Percentiles rank a stretch among this genome's conserved stretches.
Conservation (phyloP, 805 yeast genomes). For the Ogataea pilisensis region DNA sequence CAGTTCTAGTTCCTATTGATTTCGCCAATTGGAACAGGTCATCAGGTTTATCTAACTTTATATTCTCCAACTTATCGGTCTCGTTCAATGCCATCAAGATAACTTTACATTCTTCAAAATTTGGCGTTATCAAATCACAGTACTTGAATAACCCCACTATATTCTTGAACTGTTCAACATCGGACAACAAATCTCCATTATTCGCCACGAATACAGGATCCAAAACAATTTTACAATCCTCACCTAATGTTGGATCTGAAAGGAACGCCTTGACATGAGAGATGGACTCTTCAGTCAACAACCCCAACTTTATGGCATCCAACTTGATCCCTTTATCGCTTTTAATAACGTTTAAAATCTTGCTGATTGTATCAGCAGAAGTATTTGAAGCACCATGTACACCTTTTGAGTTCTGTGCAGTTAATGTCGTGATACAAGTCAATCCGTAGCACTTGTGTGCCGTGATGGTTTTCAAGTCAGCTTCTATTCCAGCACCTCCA, state of each 20-base stretch:
- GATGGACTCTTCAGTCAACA: slow-evolving; percentile 57
- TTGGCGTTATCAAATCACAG: slow-evolving; percentile 62
- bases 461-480: slow-evolving; percentile 77
- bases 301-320: slow-evolving; percentile 75
- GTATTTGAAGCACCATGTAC: slow-evolving; percentile 42
- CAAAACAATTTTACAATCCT: slow-evolving; percentile 40
- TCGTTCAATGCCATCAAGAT: slow-evolving; percentile 30
- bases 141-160: slow-evolving; percentile 14
- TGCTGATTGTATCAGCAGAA: slow-evolving; percentile 40
- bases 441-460: slow-evolving; percentile 77
- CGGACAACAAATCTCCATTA: slow-evolving; percentile 59
- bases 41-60: slow-evolving; percentile 4
- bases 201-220: slow-evolving; percentile 88
- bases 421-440: slow-evolving; percentile 74
- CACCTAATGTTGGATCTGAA: slow-evolving; percentile 4
- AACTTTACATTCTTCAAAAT: slow-evolving; percentile 59
- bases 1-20: slow-evolving; percentile 33
- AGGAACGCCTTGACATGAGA: slow-evolving; percentile 16
- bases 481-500: slow-evolving; percentile 94
- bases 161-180: slow-evolving; percentile 27
- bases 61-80: slow-evolving; percentile 23
- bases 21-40: slow-evolving; percentile 38
- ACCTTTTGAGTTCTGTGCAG: slow-evolving; percentile 70
- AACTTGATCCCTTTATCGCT: slow-evolving; percentile 50
- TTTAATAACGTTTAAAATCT: slow-evolving; percentile 51